These are phyloP conservation scores for Calamus simplicifolius DNA, from an alignment of 176 grass and related monocot genomes.

Conservation along the genomic window DNA sequence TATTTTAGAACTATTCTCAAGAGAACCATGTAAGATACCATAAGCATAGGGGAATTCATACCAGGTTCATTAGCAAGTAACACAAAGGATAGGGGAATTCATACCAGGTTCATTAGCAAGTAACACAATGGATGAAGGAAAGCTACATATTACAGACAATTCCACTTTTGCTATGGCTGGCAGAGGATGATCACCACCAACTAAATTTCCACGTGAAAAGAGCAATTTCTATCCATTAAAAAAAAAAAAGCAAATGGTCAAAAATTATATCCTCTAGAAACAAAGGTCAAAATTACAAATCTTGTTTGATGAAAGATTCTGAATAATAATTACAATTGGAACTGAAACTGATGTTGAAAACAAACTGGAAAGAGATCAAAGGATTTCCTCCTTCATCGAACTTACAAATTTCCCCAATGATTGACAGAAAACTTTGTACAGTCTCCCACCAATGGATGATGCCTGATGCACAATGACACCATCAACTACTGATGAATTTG, in stretches of 20 bases:
- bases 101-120: constrained; percentile 99
- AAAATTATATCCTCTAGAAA: not conserved
- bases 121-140: constrained; percentile 67
- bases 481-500: constrained; percentile 22
- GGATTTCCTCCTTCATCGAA: not conserved
- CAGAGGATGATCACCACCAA: constrained; percentile 67
- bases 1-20: no score
- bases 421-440: constrained; percentile 65
- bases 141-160: constrained; percentile 65
- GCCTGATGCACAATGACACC: constrained; percentile 48
- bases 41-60: constrained; percentile 37
- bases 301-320: no score
- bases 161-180: constrained; percentile 50
- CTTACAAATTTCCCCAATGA: constrained; percentile 77
- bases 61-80: constrained; percentile 98
- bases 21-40: constrained; percentile 4
- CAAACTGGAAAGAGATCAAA: no score
- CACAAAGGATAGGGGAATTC: constrained; percentile 30
- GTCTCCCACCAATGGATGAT: constrained; percentile 20
- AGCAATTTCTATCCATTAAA: constrained; percentile 56
- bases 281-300: no score
- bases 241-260: constrained; percentile 22
- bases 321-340: no score
- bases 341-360: no score
- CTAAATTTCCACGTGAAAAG: constrained; percentile 88